Evolutionary conservation across 1,284 basidiomycete genomes (phyloP).

Genomic region (Schizopora paradoxa): DNA sequence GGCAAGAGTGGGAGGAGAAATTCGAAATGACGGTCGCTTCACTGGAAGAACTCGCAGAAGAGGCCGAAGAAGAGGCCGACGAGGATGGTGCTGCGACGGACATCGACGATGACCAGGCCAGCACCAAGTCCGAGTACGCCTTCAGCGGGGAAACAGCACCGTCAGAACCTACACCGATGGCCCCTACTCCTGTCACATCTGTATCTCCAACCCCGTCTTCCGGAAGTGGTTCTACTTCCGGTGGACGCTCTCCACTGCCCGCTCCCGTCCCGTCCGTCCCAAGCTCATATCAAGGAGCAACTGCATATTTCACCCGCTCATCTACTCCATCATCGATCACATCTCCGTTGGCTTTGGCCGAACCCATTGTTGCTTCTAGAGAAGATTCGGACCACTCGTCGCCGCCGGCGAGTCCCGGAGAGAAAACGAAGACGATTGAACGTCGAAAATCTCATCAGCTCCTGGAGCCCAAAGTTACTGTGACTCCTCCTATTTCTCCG

Average conservation of each 20-base stretch:
- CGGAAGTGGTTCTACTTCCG: conserved; percentile 21
- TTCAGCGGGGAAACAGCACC: conserved; percentile 42
- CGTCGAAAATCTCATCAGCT: conserved; percentile 59
- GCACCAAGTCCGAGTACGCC: conserved; percentile 61
- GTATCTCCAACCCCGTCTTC: conserved; percentile 44
- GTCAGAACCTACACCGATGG: conserved; percentile 62
- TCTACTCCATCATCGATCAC: conserved; percentile 82
- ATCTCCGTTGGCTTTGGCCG: conserved; percentile 74
- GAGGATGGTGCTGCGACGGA: conserved; percentile 34
- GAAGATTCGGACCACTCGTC: conserved; percentile 50
- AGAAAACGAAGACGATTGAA: conserved; percentile 35
- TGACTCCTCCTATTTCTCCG: conserved; percentile 75
- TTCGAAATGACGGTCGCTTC: conserved; percentile 67
- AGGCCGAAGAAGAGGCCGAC: conserved; percentile 36
- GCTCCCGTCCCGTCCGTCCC: conserved; percentile 31
- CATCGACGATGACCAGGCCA: conserved; percentile 47
- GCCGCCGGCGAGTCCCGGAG: conserved; percentile 25
- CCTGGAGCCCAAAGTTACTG: conserved; percentile 58
- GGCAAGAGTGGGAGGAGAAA: conserved; percentile 94
- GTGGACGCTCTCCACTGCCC: conserved; percentile 20
- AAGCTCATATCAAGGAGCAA: conserved; percentile 34
- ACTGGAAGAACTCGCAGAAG: conserved; percentile 44
- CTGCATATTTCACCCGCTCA: conserved; percentile 64
- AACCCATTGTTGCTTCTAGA: conserved; percentile 69
- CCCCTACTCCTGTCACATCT: conserved; percentile 65